A percentile compares a stretch with the other conserved stretches of the same genome.
Evolutionary conservation across 345 rosid genomes (phyloP).

Genomic region (Viola odorata): DNA sequence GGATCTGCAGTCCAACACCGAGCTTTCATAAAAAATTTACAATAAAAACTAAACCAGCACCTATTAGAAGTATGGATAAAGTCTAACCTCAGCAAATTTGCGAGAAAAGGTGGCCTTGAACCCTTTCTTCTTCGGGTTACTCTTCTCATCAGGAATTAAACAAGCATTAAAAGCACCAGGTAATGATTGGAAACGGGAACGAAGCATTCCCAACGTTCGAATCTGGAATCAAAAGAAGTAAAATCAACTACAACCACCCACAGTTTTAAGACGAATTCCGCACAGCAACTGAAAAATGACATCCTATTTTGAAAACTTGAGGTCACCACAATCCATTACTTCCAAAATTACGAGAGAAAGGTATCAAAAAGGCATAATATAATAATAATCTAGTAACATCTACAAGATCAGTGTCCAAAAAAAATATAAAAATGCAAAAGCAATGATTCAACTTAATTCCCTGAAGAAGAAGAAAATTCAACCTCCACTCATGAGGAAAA

Average conservation of each 20-base stretch:
- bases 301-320: no score
- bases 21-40: background rate
- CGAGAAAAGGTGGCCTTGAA: slow-evolving; percentile 59
- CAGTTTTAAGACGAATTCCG: background rate
- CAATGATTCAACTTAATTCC: no score
- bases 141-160: slow-evolving; percentile 68
- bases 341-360: no score
- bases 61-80: background rate
- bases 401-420: no score
- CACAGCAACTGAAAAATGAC: no score
- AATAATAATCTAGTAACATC: no score
- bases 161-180: slow-evolving; percentile 87
- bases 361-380: no score
- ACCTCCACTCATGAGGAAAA: no score
- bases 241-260: background rate
- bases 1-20: slow-evolving; percentile 36
- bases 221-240: slow-evolving; percentile 44
- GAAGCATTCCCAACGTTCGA: slow-evolving; percentile 96
- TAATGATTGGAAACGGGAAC: slow-evolving; percentile 85
- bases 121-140: slow-evolving; percentile 65
- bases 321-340: no score
- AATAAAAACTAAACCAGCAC: no score
- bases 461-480: no score
- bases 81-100: slow-evolving; percentile 47
- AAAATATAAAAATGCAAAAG: no score